Evolutionary conservation across 1,139 yeast genomes (phyloP).

Genomic region (Trichomonascaceae sp.): DNA sequence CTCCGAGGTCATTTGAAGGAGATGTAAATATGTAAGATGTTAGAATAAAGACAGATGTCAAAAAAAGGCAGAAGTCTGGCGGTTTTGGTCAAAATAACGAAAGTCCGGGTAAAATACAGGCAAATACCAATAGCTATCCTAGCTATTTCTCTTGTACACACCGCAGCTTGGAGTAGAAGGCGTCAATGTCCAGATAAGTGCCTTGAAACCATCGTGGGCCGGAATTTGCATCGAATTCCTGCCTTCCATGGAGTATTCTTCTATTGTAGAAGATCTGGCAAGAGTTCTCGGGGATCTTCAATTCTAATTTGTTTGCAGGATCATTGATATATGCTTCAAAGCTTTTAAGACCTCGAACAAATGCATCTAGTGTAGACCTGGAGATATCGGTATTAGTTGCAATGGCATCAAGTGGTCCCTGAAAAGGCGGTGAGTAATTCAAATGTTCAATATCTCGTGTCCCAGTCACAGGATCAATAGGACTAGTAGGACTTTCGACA

Average conservation of each 20-base stretch:
- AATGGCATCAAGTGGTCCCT: constrained; percentile 61
- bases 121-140: too few relatives aligned
- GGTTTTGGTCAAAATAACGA: too few relatives aligned
- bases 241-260: constrained; percentile 64
- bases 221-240: constrained; percentile 46
- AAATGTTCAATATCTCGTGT: constrained; percentile 45
- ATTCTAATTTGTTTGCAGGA: constrained; percentile 49
- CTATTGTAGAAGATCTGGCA: constrained; percentile 73
- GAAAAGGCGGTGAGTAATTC: constrained; percentile 82
- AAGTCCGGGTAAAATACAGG: too few relatives aligned
- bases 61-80: too few relatives aligned
- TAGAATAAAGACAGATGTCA: too few relatives aligned
- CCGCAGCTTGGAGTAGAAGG: constrained; percentile 60
- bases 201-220: constrained; percentile 75
- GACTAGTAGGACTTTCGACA: constrained; percentile 46
- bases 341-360: constrained; percentile 50
- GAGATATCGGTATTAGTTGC: constrained; percentile 21
- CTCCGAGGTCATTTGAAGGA: constrained; percentile 78
- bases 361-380: constrained; percentile 39
- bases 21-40: too few relatives aligned
- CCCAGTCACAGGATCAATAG: constrained; percentile 29
- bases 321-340: constrained; percentile 58
- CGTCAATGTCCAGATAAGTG: constrained; percentile 67
- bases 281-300: constrained; percentile 55
- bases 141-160: constrained; percentile 2